Evolutionary conservation across 2,329 filamentous ascomycete species (phyloP), one percentile per base, ranked within the genome.

Genomic region (Thelonectria rubi): DNA sequence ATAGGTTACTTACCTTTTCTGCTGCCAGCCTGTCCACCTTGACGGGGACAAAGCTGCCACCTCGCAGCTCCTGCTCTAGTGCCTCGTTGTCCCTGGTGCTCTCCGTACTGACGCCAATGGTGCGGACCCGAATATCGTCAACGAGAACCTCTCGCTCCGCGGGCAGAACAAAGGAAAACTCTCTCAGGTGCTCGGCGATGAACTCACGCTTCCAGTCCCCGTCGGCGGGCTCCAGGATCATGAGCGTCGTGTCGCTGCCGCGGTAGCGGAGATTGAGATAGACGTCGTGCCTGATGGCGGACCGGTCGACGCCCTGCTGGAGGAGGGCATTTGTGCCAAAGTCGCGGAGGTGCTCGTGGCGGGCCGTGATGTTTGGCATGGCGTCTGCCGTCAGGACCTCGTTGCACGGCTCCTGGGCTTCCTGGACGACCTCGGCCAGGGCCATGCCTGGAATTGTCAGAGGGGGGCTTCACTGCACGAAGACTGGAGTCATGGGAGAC

Each of bases 251-350:
- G 15, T 63, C 60, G 0, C 79, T 82, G 1, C 82, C 81, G 59
- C 81, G 78, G 53, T 84, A 83, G 17, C 81, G 76, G 67, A 84
- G 75, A 57, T 81, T 82, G 5, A 84, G 72, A n/a, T n/a, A n/a
- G n/a, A n/a, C n/a, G n/a, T n/a, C 72, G 39, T 80, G 72, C 18
- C 78, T 75, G 47, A 83, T 75, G 7, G 80, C 75, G 2, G 74
- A 67, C 1, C 68, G 55, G 0, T 67, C 48, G 48, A 82, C 80
- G 0, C 79, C 78, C 62, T 84, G 80, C 0, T 67, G 62, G 3
- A 73, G 48, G 46, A 82, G 74, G 3, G 80, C 78, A n/a, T n/a
- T n/a, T n/a, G n/a, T n/a, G n/a, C n/a, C n/a, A n/a, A n/a, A n/a
- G n/a, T n/a, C n/a, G n/a, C n/a, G n/a, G n/a, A n/a, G n/a, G n/a